Evolutionary conservation across 2,329 filamentous ascomycete genomes (phyloP).

Genomic region (Xylariales sp.): DNA sequence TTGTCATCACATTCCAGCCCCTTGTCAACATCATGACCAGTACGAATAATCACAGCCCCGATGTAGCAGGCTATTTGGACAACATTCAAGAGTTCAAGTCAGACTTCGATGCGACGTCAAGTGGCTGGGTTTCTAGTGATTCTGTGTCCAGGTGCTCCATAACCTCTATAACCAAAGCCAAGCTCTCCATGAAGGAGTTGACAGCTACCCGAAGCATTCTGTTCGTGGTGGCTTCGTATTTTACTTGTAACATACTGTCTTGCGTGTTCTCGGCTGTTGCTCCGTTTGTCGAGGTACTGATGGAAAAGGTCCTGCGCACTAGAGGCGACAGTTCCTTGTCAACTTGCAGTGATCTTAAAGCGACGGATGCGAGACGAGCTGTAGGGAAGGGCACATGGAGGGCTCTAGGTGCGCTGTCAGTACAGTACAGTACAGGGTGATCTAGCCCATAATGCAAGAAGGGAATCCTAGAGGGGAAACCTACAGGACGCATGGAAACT

Average conservation of each 20-base stretch:
- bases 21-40: no score
- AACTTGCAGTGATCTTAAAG: slow-evolving; percentile 71
- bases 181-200: slow-evolving; percentile 91
- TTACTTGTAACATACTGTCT: slow-evolving; percentile 57
- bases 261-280: slow-evolving; percentile 20
- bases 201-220: slow-evolving; percentile 95
- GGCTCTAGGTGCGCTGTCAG: slow-evolving; percentile 43
- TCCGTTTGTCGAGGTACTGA: slow-evolving; percentile 33
- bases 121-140: slow-evolving; percentile 54
- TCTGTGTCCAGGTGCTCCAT: slow-evolving; percentile 90
- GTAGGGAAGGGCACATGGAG: slow-evolving; percentile 80
- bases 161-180: slow-evolving; percentile 78
- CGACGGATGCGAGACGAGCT: slow-evolving; percentile 69
- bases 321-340: slow-evolving; percentile 86
- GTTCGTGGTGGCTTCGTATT: slow-evolving; percentile 86
- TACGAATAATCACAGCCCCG: no score
- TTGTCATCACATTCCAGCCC: not conserved
- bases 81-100: no score
- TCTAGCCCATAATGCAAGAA: slow-evolving; percentile 13
- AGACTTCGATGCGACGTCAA: no score
- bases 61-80: no score
- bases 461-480: slow-evolving; percentile 23
- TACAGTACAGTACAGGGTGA: slow-evolving; percentile 20
- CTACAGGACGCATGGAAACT: slow-evolving; percentile 62
- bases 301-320: slow-evolving; percentile 66